Base-by-base conservation (phyloP, 2,329 filamentous ascomycete species). In the Metarhizium album region DNA sequence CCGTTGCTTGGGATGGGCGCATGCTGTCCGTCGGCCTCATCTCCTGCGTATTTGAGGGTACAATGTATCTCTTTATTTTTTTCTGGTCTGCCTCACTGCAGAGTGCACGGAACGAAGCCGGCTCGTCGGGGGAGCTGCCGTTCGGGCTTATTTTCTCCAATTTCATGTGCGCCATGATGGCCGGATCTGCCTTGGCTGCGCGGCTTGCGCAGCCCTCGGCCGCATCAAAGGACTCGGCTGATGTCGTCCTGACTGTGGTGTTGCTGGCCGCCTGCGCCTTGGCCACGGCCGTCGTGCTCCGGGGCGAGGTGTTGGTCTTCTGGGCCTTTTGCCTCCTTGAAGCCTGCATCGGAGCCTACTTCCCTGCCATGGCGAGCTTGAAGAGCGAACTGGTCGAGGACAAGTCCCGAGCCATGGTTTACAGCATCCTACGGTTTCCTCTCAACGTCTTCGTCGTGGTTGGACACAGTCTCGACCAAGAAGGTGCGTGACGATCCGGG, bases 321-420 rank as follows among this genome's bases (percentile, higher is more conserved):
- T 79, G 74, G 73, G 69, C 70, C 7, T 79, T 83, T 58, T 79
- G 76, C 57, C 54, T 79, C 1, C 74, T 82, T 49, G 78, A 83
- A 59, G 65, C 68, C 11, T 79, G 76, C 58, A 72, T 81, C 22
- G 79, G 79, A 4, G 66, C 76, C 35, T 83, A 82, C 58, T 81
- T 71, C 57, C 79, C 79, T 0, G 73, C 70, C 52, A 76, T 80
- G 60, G 74, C 71, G 1, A 74, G 73, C 46, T 58, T 81, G 49
- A 82, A 81, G 61, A 74, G 74, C 33, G 66, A 71, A 42, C 59
- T 75, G 2, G 67, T 80, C n/a, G 71, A 76, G 2, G 78, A 83
- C 58, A 70, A 70, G 2, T 67, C 72, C 23, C 67, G 79, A 42
- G 76, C 73, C 3, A 72, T 71, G 42, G 69, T 82, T 16, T 83